These are phyloP conservation scores for Pleurotus pulmonarius DNA, from an alignment of 768 basidiomycete genomes.

Conservation along the genomic window DNA sequence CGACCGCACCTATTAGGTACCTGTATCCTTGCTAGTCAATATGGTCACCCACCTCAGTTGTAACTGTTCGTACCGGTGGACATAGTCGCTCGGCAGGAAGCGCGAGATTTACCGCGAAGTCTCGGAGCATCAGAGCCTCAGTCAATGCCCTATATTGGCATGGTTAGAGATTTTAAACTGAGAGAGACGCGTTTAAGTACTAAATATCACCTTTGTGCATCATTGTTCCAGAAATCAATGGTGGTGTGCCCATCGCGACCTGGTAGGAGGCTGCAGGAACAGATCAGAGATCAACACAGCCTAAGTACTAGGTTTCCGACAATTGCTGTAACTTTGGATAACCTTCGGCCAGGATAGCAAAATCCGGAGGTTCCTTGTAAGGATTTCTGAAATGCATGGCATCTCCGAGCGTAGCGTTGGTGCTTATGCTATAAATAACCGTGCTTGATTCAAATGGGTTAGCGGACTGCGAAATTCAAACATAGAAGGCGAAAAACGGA, in stretches of 20 bases:
- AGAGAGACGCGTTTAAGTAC: background rate
- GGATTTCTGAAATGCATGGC: slow-evolving; percentile 40
- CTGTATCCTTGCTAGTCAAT: slow-evolving; percentile 26
- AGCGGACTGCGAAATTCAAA: too few relatives aligned
- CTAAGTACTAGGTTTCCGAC: slow-evolving; percentile 31
- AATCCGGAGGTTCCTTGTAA: slow-evolving; percentile 46
- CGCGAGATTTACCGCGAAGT: slow-evolving; percentile 61
- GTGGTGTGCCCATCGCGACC: slow-evolving; percentile 27
- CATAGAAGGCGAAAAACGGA: too few relatives aligned
- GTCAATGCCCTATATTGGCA: slow-evolving; percentile 41
- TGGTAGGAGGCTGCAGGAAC: slow-evolving; percentile 19
- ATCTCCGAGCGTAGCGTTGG: background rate
- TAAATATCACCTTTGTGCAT: slow-evolving; percentile 56
- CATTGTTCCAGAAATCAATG: slow-evolving; percentile 76
- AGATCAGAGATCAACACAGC: slow-evolving; percentile 2
- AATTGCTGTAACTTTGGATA: slow-evolving; percentile 54
- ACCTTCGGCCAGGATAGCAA: slow-evolving; percentile 47
- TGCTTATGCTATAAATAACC: too few relatives aligned
- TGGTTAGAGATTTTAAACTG: background rate
- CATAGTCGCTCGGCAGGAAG: slow-evolving; percentile 76
- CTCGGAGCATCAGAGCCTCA: slow-evolving; percentile 67
- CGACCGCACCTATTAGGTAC: slow-evolving; percentile 64
- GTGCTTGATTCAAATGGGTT: too few relatives aligned
- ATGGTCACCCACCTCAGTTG: slow-evolving; percentile 1
- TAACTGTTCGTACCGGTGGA: slow-evolving; percentile 63